Percentiles rank a stretch among this genome's conserved stretches.
Conservation (phyloP, 1,139 yeast species). For the Lodderomyces orthopsilosis region DNA sequence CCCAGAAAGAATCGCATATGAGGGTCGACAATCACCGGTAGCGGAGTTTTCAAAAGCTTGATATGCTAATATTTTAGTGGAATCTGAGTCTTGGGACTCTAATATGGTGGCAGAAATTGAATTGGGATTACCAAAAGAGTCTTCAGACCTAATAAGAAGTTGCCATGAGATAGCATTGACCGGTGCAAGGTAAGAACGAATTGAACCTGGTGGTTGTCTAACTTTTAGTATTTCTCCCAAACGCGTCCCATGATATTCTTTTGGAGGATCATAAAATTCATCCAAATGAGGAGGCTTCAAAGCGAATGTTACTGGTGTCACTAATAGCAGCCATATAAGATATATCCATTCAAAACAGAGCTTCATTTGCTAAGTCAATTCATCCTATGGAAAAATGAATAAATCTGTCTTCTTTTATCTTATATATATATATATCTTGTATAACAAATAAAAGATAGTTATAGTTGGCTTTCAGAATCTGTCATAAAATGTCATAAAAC, state of each 20-base stretch:
- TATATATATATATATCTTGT: background rate
- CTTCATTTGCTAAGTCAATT: background rate
- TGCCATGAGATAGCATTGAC: constrained; percentile 27
- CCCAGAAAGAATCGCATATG: constrained; percentile 28
- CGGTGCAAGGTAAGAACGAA: constrained; percentile 15
- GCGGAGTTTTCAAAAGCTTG: constrained; percentile 37
- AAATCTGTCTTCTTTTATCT: background rate
- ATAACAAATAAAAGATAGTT: constrained; percentile 1
- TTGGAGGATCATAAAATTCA: constrained; percentile 22
- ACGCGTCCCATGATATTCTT: constrained; percentile 16
- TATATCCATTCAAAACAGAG: background rate
- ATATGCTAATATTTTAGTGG: constrained; percentile 27
- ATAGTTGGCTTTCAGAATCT: too few species aligned
- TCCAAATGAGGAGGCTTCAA: constrained; percentile 14
- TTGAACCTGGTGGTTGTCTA: constrained; percentile 17
- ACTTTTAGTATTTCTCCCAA: constrained; percentile 21
- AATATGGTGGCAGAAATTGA: constrained; percentile 32
- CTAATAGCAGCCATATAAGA: background rate
- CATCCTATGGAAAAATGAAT: background rate
- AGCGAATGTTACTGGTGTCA: background rate
- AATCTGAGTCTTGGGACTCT: constrained; percentile 30
- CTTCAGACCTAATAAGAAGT: constrained; percentile 32
- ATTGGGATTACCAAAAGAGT: constrained; percentile 29
- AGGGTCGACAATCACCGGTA: constrained; percentile 28
- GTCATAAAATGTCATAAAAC: too few species aligned